Evolutionary conservation across 345 rosid species (phyloP).

Genomic region (Clausena lansium): DNA sequence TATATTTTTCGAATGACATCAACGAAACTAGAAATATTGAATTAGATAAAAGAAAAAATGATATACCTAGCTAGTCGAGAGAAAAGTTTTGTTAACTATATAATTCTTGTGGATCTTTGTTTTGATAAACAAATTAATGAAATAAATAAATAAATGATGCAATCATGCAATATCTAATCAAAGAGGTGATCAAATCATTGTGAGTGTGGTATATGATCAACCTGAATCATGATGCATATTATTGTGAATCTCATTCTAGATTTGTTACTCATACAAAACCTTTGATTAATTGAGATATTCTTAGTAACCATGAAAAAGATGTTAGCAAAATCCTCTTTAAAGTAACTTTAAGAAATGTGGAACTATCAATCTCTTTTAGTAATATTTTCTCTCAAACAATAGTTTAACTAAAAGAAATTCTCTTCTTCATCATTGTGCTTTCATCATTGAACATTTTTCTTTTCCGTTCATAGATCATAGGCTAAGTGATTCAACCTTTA

Average conservation of each 20-base stretch:
- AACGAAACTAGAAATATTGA: too few species aligned
- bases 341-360: neutral
- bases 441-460: neutral
- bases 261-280: neutral
- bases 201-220: neutral
- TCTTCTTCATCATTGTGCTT: neutral
- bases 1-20: too few species aligned
- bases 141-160: too few species aligned
- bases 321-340: conserved; percentile 1
- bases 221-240: neutral
- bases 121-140: too few species aligned
- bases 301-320: neutral
- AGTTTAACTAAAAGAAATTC: neutral
- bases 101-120: too few species aligned
- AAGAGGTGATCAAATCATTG: neutral
- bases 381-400: neutral
- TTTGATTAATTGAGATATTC: neutral
- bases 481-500: neutral
- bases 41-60: too few species aligned
- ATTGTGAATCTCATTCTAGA: neutral
- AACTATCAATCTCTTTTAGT: too few species aligned
- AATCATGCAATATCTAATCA: neutral
- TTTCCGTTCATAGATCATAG: neutral
- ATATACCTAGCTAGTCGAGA: rapidly evolving
- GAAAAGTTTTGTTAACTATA: too few species aligned